Evolutionary conservation across 2,329 filamentous ascomycete species (phyloP), one percentile per base, ranked within the genome.

Genomic region (Aureobasidium mangrovei): DNA sequence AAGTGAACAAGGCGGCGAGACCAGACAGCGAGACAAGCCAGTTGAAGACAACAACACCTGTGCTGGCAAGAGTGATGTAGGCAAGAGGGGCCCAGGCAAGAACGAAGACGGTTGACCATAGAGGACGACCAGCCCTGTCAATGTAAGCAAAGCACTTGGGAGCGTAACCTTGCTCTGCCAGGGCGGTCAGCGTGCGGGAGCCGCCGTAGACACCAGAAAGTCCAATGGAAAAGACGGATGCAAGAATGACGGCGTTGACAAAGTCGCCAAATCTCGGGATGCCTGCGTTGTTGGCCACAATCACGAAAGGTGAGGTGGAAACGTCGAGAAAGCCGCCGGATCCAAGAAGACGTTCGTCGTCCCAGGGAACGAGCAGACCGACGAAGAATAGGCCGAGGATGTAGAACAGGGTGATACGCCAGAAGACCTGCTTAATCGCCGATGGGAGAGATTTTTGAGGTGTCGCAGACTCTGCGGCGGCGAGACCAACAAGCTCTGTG

Each of bases 171-270:
- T 94, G 89, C 67, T 95, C 90, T 38, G 91, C 90, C 2, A 96
- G 79, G 3, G 91, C 90, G 28, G 90, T 88, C 8, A 97, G 81
- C 2, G 91, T 96, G 62, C 91, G 84, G 1, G 88, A 94, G 26
- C 88, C 91, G 38, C 90, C 91, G 63, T 95, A 97, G 57, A 96
- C 85, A 58, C 90, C 84, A 7, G 88, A 91, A 69, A 95, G 95
- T 56, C 90, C 90, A 56, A 96, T 91, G 0, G 88, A 94, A 27
- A 96, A 74, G 28, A 95, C 90, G 18, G 91, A 86, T 58, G 95
- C 82, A 65, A 96, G 82, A 67, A 96, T 95, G 58, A 96, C 89
- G n/a, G 82, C 83, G 69, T 97, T 96, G 85, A 96, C 94, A 55
- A 96, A 77, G 43, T 74, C 75, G 31, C 81, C 80, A 18, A 85